phyloP scores from a whole-genome alignment of 2,329 filamentous ascomycete species.

The Sphaerulina musiva region DNA sequence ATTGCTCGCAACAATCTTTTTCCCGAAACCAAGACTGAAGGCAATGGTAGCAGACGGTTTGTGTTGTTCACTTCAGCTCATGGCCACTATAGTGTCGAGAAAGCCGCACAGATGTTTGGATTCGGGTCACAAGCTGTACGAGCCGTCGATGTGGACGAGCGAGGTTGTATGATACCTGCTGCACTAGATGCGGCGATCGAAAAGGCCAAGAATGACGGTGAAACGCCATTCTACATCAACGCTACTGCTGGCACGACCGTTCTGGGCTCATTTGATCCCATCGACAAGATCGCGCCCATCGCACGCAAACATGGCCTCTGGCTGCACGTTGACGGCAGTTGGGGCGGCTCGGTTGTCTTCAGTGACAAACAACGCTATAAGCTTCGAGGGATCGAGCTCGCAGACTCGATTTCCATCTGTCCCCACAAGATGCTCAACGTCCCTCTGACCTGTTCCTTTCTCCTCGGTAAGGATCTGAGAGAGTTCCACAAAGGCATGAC shows the following conservation, averaged over 20 bases:
- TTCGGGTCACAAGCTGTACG: slow-evolving; percentile 70
- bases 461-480: slow-evolving; percentile 68
- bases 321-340: slow-evolving; percentile 88
- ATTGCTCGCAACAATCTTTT: slow-evolving; percentile 82
- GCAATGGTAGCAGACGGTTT: slow-evolving; percentile 61
- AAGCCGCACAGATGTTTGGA: slow-evolving; percentile 85
- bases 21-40: slow-evolving; percentile 66
- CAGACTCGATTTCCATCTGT: slow-evolving; percentile 79
- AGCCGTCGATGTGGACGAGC: slow-evolving; percentile 63
- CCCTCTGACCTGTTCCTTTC: slow-evolving; percentile 83
- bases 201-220: slow-evolving; percentile 57
- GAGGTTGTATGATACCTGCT: slow-evolving; percentile 63
- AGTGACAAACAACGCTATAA: slow-evolving; percentile 57
- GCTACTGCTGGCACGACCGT: slow-evolving; percentile 94
- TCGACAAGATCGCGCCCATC: slow-evolving; percentile 61
- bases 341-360: slow-evolving; percentile 83
- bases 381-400: slow-evolving; percentile 63
- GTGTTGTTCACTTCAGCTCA: slow-evolving; percentile 83
- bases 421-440: slow-evolving; percentile 97
- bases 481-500: slow-evolving; percentile 80
- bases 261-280: slow-evolving; percentile 78
- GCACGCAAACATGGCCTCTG: slow-evolving; percentile 70
- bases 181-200: slow-evolving; percentile 59
- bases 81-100: slow-evolving; percentile 91
- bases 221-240: slow-evolving; percentile 89